Evolutionary conservation across 1,139 yeast species (phyloP).

Genomic region (Casaregolazyma suthepensis): DNA sequence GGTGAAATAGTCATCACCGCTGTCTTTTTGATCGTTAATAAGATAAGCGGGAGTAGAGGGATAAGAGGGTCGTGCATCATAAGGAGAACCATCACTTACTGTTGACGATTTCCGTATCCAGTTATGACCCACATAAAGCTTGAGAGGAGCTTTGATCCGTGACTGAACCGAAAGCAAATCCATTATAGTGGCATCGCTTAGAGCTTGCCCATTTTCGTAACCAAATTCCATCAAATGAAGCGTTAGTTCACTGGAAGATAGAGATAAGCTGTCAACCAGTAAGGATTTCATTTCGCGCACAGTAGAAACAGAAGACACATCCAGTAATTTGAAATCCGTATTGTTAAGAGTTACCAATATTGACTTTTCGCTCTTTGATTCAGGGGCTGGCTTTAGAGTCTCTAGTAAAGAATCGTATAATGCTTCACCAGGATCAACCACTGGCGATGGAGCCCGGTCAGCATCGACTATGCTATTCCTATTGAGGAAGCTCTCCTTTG

Average conservation of each 20-base stretch:
- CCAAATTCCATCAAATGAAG: conserved; percentile 71
- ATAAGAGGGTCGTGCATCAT: conserved; percentile 15
- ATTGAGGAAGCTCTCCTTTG: neutral
- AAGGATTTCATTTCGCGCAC: conserved; percentile 36
- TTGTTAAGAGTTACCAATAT: conserved; percentile 61
- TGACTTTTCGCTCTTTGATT: conserved; percentile 25
- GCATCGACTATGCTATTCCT: neutral
- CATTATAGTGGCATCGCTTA: conserved; percentile 48
- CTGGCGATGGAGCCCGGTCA: neutral
- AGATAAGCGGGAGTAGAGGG: conserved; percentile 29
- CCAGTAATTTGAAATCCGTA: conserved; percentile 44
- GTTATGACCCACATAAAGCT: conserved; percentile 20
- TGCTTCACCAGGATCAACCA: neutral
- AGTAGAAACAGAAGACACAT: conserved; percentile 29
- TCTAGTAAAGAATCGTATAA: neutral
- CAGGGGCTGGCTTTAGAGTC: neutral
- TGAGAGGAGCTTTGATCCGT: conserved; percentile 21
- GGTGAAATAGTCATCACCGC: conserved; percentile 22
- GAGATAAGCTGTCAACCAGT: conserved; percentile 38
- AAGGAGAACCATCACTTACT: conserved; percentile 12
- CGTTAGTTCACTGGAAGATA: conserved; percentile 41
- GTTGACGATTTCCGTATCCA: conserved; percentile 11
- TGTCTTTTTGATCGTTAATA: conserved; percentile 16
- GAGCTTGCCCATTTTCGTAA: conserved; percentile 54
- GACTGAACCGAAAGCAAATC: conserved; percentile 19